Base-by-base conservation (phyloP, 208 protist genomes). In the Leishmania martiniquensis region DNA sequence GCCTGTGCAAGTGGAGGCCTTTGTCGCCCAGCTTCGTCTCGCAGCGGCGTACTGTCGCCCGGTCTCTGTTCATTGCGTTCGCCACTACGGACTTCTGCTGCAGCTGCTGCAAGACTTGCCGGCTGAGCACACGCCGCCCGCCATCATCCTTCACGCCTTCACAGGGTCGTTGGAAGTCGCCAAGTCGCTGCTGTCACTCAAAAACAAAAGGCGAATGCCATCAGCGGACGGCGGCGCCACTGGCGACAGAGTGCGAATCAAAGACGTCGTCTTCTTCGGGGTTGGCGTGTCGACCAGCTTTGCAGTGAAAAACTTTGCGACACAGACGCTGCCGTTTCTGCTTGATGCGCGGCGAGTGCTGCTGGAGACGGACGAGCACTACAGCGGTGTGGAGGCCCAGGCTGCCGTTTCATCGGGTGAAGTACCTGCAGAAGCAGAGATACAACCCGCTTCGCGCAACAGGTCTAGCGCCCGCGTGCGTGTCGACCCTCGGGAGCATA, bases 11-110 rank as follows among this genome's bases (percentile, higher is more conserved):
- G 68, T 82, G 51, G 67, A 45, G 2, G 62, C 86, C 13, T 95
- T 97, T 44, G 15, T 81, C 4, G 85, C 79, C 0, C 93, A 97
- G 81, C 76, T 95, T 67, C 75, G 76, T 32, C 66, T 96, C 12
- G 93, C 93, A 0, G 90, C 91, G 17, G 63, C 73, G 4, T 88
- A 95, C 73, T 17, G 68, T 0, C 87, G 92, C 0, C 88, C 89
- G 6, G 91, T 94, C 12, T 95, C 90, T 1, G 80, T 97, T 39
- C 91, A 97, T 85, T 97, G 93, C 72, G 93, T 96, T 66, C 90
- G 91, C 22, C 84, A 88, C 52, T 91, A 95, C 78, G 90, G 90
- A 2, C 72, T 87, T 22, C 77, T 97, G 72, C 57, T 96, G 57
- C 12, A 86, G 62, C 44, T 93, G 7, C 76, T 97, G 37, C 79